These are phyloP conservation scores for Ophiocordyceps sinensis DNA, from an alignment of 2,329 filamentous ascomycete genomes.

Conservation along the genomic window DNA sequence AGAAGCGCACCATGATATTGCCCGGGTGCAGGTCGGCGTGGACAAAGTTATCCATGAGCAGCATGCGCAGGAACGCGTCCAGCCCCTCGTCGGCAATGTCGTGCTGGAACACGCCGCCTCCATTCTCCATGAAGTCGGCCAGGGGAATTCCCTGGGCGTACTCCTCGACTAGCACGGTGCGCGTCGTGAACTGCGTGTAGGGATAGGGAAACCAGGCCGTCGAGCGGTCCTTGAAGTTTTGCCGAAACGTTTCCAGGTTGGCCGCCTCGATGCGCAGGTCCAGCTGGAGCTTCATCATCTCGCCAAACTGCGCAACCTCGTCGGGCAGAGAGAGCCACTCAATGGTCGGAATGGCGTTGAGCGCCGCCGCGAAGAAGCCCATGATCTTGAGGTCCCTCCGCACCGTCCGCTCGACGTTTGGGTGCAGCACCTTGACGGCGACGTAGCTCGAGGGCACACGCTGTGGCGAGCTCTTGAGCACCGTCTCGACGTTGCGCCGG, in stretches of 20 bases:
- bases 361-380: slow-evolving; percentile 70
- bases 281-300: slow-evolving; percentile 98
- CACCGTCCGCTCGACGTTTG: slow-evolving; percentile 76
- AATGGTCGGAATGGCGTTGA: slow-evolving; percentile 84
- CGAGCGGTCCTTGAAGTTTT: slow-evolving; percentile 75
- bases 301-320: slow-evolving; percentile 84
- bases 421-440: slow-evolving; percentile 90
- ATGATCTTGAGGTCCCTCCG: slow-evolving; percentile 89
- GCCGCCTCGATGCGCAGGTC: slow-evolving; percentile 90
- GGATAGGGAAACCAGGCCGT: slow-evolving; percentile 97
- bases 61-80: slow-evolving; percentile 91
- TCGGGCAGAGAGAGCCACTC: slow-evolving; percentile 95
- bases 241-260: slow-evolving; percentile 76
- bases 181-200: slow-evolving; percentile 81
- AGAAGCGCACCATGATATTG: slow-evolving; percentile 99
- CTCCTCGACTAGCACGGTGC: slow-evolving; percentile 86
- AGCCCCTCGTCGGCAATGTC: slow-evolving; percentile 92
- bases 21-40: slow-evolving; percentile 94
- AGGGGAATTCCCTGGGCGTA: slow-evolving; percentile 91
- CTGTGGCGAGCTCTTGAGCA: slow-evolving; percentile 75
- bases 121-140: slow-evolving; percentile 78
- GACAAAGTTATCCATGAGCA: slow-evolving; percentile 93
- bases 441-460: slow-evolving; percentile 84
- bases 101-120: slow-evolving; percentile 81
- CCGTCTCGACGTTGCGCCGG: slow-evolving; percentile 65